Conservation (phyloP, 2,329 filamentous ascomycete genomes). For the Diplodia seriata region DNA sequence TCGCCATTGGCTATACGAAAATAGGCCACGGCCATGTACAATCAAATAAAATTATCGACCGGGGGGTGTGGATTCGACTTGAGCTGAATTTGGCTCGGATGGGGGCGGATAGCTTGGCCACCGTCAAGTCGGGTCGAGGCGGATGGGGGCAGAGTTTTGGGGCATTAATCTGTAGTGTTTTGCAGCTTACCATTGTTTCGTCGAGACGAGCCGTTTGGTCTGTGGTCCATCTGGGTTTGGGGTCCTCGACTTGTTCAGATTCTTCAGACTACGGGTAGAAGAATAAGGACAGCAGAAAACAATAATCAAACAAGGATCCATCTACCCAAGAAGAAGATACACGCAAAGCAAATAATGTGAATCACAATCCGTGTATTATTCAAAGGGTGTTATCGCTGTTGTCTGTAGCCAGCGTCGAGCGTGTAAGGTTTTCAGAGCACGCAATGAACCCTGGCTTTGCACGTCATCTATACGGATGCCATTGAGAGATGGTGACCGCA, state of each 20-base stretch:
- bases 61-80: neutral
- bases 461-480: neutral
- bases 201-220: constrained; percentile 1
- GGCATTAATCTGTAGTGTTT: neutral
- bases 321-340: neutral
- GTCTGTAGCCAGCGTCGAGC: no score
- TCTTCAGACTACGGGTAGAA: neutral
- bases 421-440: neutral
- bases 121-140: neutral
- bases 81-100: neutral
- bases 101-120: neutral
- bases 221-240: neutral
- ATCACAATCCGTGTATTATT: neutral
- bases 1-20: neutral
- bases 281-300: neutral
- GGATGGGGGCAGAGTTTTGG: neutral
- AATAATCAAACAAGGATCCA: neutral
- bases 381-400: no score
- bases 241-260: neutral
- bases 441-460: neutral
- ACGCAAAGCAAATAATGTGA: neutral
- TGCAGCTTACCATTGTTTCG: neutral
- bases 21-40: neutral
- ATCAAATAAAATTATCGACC: neutral
- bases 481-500: neutral